These are phyloP conservation scores for Neonectria magnoliae DNA, from an alignment of 2,329 filamentous ascomycete genomes.

Conservation along the genomic window DNA sequence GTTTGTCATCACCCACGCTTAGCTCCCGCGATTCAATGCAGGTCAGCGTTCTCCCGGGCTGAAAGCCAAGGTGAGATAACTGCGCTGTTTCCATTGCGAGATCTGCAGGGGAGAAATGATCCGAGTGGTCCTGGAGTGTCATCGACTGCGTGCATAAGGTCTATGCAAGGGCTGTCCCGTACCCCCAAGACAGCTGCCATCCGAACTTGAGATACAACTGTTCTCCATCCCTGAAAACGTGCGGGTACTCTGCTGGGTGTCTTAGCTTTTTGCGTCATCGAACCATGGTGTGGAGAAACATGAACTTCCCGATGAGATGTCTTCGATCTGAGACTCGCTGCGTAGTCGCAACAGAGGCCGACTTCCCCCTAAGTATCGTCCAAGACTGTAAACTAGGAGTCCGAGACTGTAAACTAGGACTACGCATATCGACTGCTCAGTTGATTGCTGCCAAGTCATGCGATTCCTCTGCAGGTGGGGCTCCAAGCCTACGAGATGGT, in stretches of 20 bases:
- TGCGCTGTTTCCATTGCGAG: background rate
- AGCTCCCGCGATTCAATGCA: background rate
- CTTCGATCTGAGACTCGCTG: background rate
- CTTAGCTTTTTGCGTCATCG: background rate
- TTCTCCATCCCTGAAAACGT: background rate
- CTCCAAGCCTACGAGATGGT: slow-evolving; percentile 1
- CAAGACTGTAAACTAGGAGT: background rate
- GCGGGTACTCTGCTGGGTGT: background rate
- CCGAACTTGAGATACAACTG: background rate
- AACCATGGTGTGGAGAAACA: background rate
- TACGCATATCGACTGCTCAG: background rate
- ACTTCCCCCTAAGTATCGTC: background rate
- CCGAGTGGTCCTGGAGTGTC: background rate
- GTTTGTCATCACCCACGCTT: background rate
- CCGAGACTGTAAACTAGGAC: background rate
- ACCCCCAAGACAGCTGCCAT: background rate
- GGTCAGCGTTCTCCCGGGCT: background rate
- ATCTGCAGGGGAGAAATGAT: background rate
- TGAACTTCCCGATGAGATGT: background rate
- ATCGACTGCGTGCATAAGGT: background rate
- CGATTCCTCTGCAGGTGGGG: slow-evolving; percentile 1
- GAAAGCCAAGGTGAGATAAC: background rate
- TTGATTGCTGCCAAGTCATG: background rate
- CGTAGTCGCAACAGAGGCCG: background rate
- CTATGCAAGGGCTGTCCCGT: background rate